Evolutionary conservation across 23 red algal species (phyloP), one percentile per base, ranked within the genome.

Genomic region (Gracilaria caudata): DNA sequence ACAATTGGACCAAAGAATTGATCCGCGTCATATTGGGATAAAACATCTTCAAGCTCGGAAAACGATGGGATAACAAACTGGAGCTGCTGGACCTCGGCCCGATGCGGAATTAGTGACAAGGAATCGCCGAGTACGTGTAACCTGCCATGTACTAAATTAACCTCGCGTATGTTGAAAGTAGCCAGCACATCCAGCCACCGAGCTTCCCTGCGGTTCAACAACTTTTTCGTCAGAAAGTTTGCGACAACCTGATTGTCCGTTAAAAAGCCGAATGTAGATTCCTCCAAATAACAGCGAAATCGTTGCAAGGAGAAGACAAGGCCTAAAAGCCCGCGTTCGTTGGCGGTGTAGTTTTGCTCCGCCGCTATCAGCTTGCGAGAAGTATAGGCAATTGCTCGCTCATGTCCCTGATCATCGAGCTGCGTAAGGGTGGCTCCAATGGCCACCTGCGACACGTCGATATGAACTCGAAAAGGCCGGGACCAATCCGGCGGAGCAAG

Each of bases 91-190:
- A 51, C 24, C 2, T 7, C 4, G 10, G 23, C 1, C 3, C 17
- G 51, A 47, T 70, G 2, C 9, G 44, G 64, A 46, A 43, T 47
- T 46, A 59, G 56, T 6, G 80, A 84, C 8, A 84, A 10, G 4
- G 80, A 40, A 26, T 84, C 80, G 13, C 25, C 35, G 20, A 84
- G 57, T 21, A 84, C 29, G 70, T 84, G 80, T 0, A 84, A 40
- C 16, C 70, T 84, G 3, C 80, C 23, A 1, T 9, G 23, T 14
- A 40, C 41, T 23, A 84, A 38, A 0, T 1, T 47, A 0, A 84
- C 44, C 0, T 49, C 23, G 14, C 44, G 49, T 14, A 77, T 36
- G 14, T 30, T 55, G 13, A 77, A 77, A 0, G n/a, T 1, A 0
- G 44, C 29, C 0, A 84, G 13, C 1, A 43, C 41, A 7, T 84